Base-by-base conservation (phyloP, 2,329 filamentous ascomycete genomes). In the Leptoxyphium fumago region DNA sequence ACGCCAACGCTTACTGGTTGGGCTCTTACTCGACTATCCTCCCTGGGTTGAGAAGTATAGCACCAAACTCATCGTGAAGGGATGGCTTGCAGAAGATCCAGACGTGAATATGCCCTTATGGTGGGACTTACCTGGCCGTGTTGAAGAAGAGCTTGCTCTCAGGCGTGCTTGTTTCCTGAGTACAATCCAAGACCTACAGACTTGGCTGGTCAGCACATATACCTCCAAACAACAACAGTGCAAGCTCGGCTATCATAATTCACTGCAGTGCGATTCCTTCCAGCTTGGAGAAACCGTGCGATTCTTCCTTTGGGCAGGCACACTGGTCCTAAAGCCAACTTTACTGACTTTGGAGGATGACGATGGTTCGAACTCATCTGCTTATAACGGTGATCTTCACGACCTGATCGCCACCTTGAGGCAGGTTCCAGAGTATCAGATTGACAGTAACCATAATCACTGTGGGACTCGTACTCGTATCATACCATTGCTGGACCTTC, bases 221-320 rank as follows among this genome's bases (percentile, higher is more conserved):
- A 75, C 75, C 1, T 82, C 80, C 9, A 75, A 78, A n/a, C 70
- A 69, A 26, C 61, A 68, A 21, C 82, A 86, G 57, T 87, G 83
- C 61, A 77, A 77, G 53, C 70, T 85, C 0, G 82, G 82, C 43
- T 87, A 87, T 60, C 81, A 84, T 55, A 78, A 77, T 2, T 82
- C 77, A 48, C 63, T 73, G 2, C 76, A 81, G 38, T 87, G 83
- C 59, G 83, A 88, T 63, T 79, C 77, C 2, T 88, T 82, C 55
- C 83, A 88, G 61, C 72, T 88, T 1, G 83, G 82, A 17, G 81
- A 87, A 62, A 84, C 84, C 70, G 63, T 85, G 49, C 78, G 77
- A 51, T 87, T 87, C 61, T 73, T 87, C 30, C 64, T 69, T 11
- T 70, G 71, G 50, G 76, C 77, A 50, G 70, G 73, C 26, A 73